A percentile compares a stretch with the other conserved stretches of the same genome.
Evolutionary conservation across 169 alveolate genomes (phyloP).

Genomic region (Plasmodium coatneyi): DNA sequence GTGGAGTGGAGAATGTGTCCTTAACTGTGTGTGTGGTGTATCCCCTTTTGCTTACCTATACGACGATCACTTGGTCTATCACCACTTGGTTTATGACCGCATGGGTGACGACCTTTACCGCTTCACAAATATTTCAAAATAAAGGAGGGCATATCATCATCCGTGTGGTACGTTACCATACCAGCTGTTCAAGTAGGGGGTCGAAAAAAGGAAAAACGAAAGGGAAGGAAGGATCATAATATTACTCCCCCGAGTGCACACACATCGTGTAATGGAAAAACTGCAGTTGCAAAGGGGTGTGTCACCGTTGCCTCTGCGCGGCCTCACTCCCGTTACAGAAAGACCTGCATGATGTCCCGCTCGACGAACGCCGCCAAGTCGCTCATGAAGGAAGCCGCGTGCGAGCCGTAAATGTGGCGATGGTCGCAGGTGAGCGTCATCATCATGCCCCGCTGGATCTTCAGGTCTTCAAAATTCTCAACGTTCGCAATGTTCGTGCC

Average conservation of each 20-base stretch:
- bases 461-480: conserved; percentile 76
- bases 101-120: neutral
- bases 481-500: conserved; percentile 83
- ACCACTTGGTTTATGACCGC: neutral
- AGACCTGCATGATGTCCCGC: conserved; percentile 33
- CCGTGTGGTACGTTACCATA: neutral
- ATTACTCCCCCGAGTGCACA: neutral
- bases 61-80: neutral
- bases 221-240: neutral
- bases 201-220: neutral
- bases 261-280: neutral
- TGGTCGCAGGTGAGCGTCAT: conserved; percentile 92
- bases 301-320: neutral
- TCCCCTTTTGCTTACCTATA: neutral
- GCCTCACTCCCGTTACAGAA: neutral
- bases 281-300: neutral
- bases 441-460: conserved; percentile 81
- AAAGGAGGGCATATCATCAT: neutral
- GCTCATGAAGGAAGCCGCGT: conserved; percentile 90
- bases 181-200: neutral
- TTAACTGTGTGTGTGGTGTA: neutral
- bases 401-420: conserved; percentile 93
- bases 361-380: conserved; percentile 64
- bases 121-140: neutral
- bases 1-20: neutral